phyloP scores from a whole-genome alignment of 495 filamentous ascomycete genomes.

The Annulohypoxylon bovei region DNA sequence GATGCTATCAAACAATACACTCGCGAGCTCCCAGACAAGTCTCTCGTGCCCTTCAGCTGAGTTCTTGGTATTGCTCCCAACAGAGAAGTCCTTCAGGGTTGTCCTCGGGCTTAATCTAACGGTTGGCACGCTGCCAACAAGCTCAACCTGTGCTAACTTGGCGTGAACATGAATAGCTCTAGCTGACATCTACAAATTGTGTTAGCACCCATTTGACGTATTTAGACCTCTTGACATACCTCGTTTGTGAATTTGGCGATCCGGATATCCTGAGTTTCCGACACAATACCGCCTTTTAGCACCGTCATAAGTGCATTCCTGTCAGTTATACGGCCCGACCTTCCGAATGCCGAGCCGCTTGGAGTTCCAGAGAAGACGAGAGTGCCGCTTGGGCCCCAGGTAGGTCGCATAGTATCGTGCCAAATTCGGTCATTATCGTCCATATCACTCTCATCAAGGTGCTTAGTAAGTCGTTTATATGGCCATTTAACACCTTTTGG shows the following conservation, averaged over 20 bases:
- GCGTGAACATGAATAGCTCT: constrained; percentile 39
- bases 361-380: constrained; percentile 68
- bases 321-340: constrained; percentile 35
- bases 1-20: constrained; percentile 84
- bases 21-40: constrained; percentile 78
- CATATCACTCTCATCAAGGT: constrained; percentile 67
- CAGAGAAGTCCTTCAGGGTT: constrained; percentile 44
- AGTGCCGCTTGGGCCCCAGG: constrained; percentile 79
- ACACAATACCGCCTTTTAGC: constrained; percentile 46
- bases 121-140: constrained; percentile 56
- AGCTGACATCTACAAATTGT: constrained; percentile 42
- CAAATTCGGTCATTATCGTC: constrained; percentile 66
- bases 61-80: constrained; percentile 34
- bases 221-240: constrained; percentile 46
- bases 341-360: constrained; percentile 48
- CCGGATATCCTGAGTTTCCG: constrained; percentile 58
- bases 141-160: constrained; percentile 38
- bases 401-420: constrained; percentile 75
- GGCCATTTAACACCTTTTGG: constrained; percentile 73
- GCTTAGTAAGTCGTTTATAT: constrained; percentile 79
- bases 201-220: constrained; percentile 4
- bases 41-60: constrained; percentile 63
- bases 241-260: constrained; percentile 63
- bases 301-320: constrained; percentile 46
- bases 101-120: constrained; percentile 49